Conservation (phyloP, 768 basidiomycete species). For the Gyrodon lividus region DNA sequence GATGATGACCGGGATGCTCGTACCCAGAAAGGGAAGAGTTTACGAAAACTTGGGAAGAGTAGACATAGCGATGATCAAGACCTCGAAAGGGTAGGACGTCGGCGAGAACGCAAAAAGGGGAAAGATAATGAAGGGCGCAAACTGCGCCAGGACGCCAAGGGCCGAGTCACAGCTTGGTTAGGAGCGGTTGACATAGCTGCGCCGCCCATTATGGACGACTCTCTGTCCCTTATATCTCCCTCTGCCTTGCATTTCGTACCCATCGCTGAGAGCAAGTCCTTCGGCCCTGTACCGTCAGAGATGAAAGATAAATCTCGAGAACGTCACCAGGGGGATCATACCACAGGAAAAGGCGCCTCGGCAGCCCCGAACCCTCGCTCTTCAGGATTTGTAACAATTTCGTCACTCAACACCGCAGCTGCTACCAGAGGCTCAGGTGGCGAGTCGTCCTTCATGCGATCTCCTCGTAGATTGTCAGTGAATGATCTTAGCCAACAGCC, state of each 20-base stretch:
- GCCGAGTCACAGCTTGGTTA: slow-evolving; percentile 77
- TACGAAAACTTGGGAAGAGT: slow-evolving; percentile 22
- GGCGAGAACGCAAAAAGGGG: slow-evolving; percentile 27
- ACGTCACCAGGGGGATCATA: slow-evolving; percentile 3
- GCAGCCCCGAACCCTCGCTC: slow-evolving; percentile 67
- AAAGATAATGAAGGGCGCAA: slow-evolving; percentile 39
- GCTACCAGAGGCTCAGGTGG: slow-evolving; percentile 1
- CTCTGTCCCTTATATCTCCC: slow-evolving; percentile 34
- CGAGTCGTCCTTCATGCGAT: slow-evolving; percentile 12
- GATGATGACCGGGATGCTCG: slow-evolving; percentile 33
- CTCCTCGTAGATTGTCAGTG: slow-evolving; percentile 19
- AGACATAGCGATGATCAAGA: slow-evolving; percentile 29
- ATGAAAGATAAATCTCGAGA: slow-evolving; percentile 8
- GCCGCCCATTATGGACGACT: slow-evolving; percentile 45
- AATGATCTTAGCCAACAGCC: slow-evolving; percentile 18
- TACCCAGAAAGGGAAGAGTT: slow-evolving; percentile 29
- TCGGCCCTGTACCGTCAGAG: slow-evolving; percentile 11
- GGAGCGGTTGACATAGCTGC: slow-evolving; percentile 60
- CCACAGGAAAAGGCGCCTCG: slow-evolving; percentile 23
- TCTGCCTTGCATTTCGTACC: slow-evolving; percentile 27
- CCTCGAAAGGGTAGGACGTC: slow-evolving; percentile 21
- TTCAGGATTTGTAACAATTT: slow-evolving; percentile 71
- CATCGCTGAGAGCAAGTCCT: slow-evolving; percentile 23
- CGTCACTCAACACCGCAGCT: slow-evolving; percentile 42
- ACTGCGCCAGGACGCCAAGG: slow-evolving; percentile 53